Base-by-base conservation (phyloP, 2,329 filamentous ascomycete genomes). In the Clarireedia monteithiana region DNA sequence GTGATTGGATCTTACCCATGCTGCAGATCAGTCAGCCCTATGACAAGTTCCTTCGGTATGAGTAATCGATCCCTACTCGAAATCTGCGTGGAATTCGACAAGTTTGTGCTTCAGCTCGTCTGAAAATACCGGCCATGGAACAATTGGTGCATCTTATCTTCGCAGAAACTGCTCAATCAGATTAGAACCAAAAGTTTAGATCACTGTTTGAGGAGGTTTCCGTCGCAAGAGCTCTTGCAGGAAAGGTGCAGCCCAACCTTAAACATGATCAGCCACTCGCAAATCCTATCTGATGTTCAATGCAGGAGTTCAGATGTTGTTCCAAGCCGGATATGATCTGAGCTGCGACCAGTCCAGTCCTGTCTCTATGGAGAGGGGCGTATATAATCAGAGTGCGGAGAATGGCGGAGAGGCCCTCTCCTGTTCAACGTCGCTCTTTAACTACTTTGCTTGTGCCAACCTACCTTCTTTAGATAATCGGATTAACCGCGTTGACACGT, bases 401-500 rank as follows among this genome's bases (percentile, higher is more conserved):
- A 42, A 10, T 42, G 39, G 7, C 1, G 17, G 27, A 26, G 9
- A 15, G 12, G 15, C 17, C 24, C 20, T 6, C n/a, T 54, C n/a
- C n/a, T 40, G 30, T 49, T 44, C 9, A 23, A n/a, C 15, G 24
- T 36, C 12, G 42, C 34, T 48, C 38, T 5, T 40, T 39, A 14
- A 24, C 1, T n/a, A n/a, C 14, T 48, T 47, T 54, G 5, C 6
- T 23, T 36, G 30, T 24, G 40, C 12, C 40, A 42, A 24, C 23
- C 17, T 39, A 36, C 26, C 17, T 54, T 49, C 26, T 24, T 54
- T 54, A 42, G 10, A 34, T 17, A 6, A 42, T 20, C n/a, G 17
- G 14, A 24, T 26, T 42, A 30, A 42, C n/a, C 45, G 20, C 52
- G 36, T 54, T 49, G 52, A 54, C 49, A n/a, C 45, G 52, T 54